Conservation (phyloP, 1,284 basidiomycete genomes). For the Fomitopsis betulina region DNA sequence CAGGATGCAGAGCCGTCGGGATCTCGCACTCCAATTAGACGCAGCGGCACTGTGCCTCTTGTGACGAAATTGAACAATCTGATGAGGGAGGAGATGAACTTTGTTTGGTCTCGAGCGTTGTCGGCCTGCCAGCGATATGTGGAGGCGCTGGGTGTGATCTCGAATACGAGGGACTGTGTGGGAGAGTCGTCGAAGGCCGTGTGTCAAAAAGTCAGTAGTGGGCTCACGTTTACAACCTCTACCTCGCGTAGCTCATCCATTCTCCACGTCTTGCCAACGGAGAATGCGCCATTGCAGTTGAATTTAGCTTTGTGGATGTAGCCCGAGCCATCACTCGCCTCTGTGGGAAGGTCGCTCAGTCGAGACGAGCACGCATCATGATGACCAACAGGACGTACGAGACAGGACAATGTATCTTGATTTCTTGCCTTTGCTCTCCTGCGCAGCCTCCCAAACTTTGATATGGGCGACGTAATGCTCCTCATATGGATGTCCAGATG, state of each 20-base stretch:
- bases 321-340: slow-evolving; percentile 59
- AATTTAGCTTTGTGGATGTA: slow-evolving; percentile 95
- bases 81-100: slow-evolving; percentile 67
- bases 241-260: slow-evolving; percentile 77
- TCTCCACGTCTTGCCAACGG: slow-evolving; percentile 97
- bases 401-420: slow-evolving; percentile 85
- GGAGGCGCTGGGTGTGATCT: slow-evolving; percentile 71
- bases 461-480: slow-evolving; percentile 83
- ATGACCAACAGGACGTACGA: slow-evolving; percentile 49
- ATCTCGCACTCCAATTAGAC: slow-evolving; percentile 52
- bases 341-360: slow-evolving; percentile 32
- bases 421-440: slow-evolving; percentile 67
- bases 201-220: neutral
- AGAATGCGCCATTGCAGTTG: slow-evolving; percentile 93
- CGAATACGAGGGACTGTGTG: slow-evolving; percentile 46
- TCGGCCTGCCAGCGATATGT: slow-evolving; percentile 89
- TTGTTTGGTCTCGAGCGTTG: slow-evolving; percentile 62
- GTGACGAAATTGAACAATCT: slow-evolving; percentile 64
- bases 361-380: slow-evolving; percentile 4
- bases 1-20: slow-evolving; percentile 31
- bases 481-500: slow-evolving; percentile 46
- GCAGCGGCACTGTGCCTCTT: slow-evolving; percentile 43
- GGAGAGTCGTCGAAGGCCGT: neutral
- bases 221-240: slow-evolving; percentile 58
- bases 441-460: slow-evolving; percentile 82